A percentile compares a stretch with the other conserved stretches of the same genome.
phyloP scores from a whole-genome alignment of 805 yeast genomes.

The Yamadazyma olivae region DNA sequence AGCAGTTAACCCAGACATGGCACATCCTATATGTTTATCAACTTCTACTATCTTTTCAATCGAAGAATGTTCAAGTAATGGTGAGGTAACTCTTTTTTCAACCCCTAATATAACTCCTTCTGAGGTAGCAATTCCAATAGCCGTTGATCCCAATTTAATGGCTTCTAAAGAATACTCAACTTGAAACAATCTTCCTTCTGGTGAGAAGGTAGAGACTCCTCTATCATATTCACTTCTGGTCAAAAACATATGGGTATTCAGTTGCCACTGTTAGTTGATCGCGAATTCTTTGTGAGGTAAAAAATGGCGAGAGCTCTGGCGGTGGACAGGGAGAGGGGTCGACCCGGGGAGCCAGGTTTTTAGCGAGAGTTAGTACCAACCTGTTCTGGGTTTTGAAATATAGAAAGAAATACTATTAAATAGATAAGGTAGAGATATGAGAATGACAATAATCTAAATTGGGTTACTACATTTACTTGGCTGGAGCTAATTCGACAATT shows the following conservation, averaged over 20 bases:
- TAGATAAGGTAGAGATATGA: background rate
- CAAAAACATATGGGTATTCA: constrained; percentile 75
- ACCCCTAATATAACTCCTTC: constrained; percentile 97
- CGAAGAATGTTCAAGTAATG: constrained; percentile 84
- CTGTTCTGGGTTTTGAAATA: too few species aligned
- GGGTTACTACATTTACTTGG: background rate
- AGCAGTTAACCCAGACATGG: constrained; percentile 98
- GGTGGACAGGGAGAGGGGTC: too few species aligned
- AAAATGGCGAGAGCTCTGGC: background rate
- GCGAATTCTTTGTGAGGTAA: background rate
- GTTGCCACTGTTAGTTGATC: background rate
- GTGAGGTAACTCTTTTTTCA: constrained; percentile 93
- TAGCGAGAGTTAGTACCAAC: too few species aligned
- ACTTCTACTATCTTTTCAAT: constrained; percentile 96
- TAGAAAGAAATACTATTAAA: too few species aligned
- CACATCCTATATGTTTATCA: constrained; percentile 93
- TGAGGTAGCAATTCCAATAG: constrained; percentile 92
- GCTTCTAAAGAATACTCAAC: constrained; percentile 98
- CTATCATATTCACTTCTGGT: constrained; percentile 99
- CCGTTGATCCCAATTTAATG: constrained; percentile 94
- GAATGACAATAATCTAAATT: background rate
- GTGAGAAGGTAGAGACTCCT: constrained; percentile 97
- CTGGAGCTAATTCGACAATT: constrained; percentile 70
- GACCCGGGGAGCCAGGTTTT: too few species aligned
- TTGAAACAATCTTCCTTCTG: constrained; percentile 97